phyloP scores from a whole-genome alignment of 2,329 filamentous ascomycete species.

The Monilinia vaccinii-corymbosi region DNA sequence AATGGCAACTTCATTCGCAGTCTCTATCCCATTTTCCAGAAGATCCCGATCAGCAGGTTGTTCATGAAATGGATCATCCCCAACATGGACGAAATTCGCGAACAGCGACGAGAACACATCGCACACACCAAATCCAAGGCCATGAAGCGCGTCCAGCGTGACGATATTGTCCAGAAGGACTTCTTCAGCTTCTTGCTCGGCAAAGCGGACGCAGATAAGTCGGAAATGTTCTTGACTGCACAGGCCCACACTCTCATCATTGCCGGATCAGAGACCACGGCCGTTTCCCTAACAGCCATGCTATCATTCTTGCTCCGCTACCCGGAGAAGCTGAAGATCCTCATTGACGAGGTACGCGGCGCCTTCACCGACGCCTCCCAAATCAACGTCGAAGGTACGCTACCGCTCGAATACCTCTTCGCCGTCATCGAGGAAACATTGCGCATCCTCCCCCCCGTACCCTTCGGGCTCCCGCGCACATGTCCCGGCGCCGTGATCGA shows the following conservation, averaged over 20 bases:
- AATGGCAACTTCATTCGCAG: not conserved
- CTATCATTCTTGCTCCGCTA: conserved; percentile 6
- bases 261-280: conserved; percentile 13
- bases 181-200: conserved; percentile 1
- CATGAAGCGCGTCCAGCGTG: not conserved
- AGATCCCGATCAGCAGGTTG: not conserved
- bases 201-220: not conserved
- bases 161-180: not conserved
- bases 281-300: conserved; percentile 5
- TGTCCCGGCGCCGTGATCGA: not conserved
- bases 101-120: not conserved
- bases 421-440: conserved; percentile 30
- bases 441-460: conserved; percentile 5
- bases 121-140: not conserved
- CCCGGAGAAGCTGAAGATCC: conserved; percentile 6
- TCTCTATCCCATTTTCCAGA: not conserved
- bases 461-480: not conserved
- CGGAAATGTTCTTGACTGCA: not conserved
- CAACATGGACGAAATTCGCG: conserved; percentile 1
- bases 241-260: conserved; percentile 5
- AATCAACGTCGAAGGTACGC: not conserved
- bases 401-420: conserved; percentile 22
- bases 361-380: not conserved
- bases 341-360: conserved; percentile 4
- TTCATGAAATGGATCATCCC: conserved; percentile 3